These are phyloP conservation scores for Penicillium vulpinum DNA, from an alignment of 2,329 filamentous ascomycete genomes.

Conservation along the genomic window DNA sequence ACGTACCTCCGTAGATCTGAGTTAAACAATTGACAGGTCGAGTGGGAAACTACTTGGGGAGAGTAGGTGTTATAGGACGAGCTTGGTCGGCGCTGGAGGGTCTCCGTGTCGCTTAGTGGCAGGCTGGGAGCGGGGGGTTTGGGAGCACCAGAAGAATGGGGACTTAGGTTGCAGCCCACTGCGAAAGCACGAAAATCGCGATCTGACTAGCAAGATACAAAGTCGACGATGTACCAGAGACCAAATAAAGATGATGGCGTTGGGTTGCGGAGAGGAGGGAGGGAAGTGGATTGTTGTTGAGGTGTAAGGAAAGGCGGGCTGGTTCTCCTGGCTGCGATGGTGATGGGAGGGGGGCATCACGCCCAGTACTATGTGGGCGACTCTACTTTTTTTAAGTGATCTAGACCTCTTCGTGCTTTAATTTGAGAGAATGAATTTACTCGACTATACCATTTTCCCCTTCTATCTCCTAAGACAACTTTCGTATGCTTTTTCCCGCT, in stretches of 20 bases:
- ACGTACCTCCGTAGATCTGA: conserved; percentile 19
- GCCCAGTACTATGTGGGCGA: not conserved
- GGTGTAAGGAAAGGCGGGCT: conserved; percentile 27
- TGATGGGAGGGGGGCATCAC: conserved; percentile 20
- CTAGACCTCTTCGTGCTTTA: not conserved
- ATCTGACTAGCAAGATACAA: not conserved
- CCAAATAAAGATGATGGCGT: conserved; percentile 9
- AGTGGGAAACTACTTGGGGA: conserved; percentile 3
- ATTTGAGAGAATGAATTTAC: not conserved
- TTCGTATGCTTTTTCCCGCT: conserved; percentile 21
- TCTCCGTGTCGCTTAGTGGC: conserved; percentile 45
- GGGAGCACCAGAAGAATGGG: conserved; percentile 24
- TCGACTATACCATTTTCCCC: not conserved
- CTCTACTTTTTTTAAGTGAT: not conserved
- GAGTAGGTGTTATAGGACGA: conserved; percentile 18
- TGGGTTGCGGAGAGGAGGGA: conserved; percentile 11
- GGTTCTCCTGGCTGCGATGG: conserved; percentile 30
- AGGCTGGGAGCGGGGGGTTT: conserved; percentile 38
- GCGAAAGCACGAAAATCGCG: conserved; percentile 3
- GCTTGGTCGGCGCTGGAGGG: conserved; percentile 29
- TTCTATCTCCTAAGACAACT: not conserved
- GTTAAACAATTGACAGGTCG: conserved; percentile 21
- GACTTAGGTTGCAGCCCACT: conserved; percentile 13
- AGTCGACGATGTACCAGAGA: not conserved
- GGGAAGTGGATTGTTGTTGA: conserved; percentile 22